A percentile compares a stretch with the other conserved stretches of the same genome.
Evolutionary conservation across 805 yeast species (phyloP).

Genomic region (Clavispora carvajalis): DNA sequence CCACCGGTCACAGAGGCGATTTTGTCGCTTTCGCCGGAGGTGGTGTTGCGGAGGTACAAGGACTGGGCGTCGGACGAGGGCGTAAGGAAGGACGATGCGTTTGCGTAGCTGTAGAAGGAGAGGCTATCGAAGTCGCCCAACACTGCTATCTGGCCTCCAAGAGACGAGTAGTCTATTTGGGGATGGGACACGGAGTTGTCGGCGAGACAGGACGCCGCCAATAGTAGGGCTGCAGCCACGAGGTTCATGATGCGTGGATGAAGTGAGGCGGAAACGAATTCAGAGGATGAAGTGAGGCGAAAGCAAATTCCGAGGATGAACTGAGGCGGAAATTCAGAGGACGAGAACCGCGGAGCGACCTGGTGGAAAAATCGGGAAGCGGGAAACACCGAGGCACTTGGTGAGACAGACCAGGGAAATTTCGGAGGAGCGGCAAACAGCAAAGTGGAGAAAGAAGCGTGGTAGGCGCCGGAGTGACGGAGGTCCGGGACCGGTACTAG

Average conservation of each 20-base stretch:
- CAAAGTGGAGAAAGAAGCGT: background rate
- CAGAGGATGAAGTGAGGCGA: background rate
- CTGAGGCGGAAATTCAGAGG: no score
- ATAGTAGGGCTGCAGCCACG: background rate
- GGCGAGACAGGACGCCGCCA: background rate
- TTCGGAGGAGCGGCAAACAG: background rate
- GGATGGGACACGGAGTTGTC: constrained; percentile 8
- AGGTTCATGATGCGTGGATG: background rate
- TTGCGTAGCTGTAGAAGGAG: constrained; percentile 11
- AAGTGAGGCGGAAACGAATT: background rate
- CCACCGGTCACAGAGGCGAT: constrained; percentile 32
- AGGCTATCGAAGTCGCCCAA: constrained; percentile 15
- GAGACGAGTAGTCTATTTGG: constrained; percentile 9
- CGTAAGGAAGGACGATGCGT: constrained; percentile 13
- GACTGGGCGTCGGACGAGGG: constrained; percentile 5
- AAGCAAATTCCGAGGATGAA: no score
- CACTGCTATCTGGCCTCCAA: constrained; percentile 13
- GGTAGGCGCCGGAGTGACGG: background rate
- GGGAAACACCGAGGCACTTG: no score
- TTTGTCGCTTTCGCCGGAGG: constrained; percentile 6
- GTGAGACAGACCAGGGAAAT: background rate
- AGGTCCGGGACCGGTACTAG: background rate
- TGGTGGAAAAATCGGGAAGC: background rate
- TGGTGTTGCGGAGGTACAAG: constrained; percentile 11
- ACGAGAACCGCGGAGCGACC: no score